Conservation (phyloP, 768 basidiomycete species). For the Coprinellus micaceus region DNA sequence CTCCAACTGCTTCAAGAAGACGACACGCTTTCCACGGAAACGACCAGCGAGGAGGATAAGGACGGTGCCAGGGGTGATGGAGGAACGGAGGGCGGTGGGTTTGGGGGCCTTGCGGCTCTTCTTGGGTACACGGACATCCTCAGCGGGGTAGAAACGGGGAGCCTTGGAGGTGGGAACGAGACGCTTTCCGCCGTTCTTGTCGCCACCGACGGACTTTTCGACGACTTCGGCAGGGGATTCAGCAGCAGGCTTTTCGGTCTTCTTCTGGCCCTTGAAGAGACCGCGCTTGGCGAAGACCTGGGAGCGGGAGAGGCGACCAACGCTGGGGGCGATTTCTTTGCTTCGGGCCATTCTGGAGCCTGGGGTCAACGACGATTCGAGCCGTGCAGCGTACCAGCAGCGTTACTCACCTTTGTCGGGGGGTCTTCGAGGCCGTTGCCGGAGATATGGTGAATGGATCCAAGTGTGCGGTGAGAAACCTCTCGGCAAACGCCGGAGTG, state of each 20-base stretch:
- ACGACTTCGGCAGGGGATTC: conserved; percentile 58
- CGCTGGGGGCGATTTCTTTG: conserved; percentile 76
- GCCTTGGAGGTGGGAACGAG: conserved; percentile 83
- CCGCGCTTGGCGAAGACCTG: conserved; percentile 77
- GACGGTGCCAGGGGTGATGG: conserved; percentile 92
- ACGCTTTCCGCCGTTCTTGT: conserved; percentile 88
- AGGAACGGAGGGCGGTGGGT: conserved; percentile 72
- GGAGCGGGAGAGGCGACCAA: conserved; percentile 82
- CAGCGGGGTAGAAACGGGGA: conserved; percentile 90
- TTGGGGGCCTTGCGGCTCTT: conserved; percentile 85
- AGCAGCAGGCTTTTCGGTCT: conserved; percentile 60
- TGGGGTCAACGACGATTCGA: conserved; percentile 13
- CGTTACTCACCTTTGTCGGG: conserved; percentile 44
- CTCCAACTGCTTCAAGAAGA: conserved; percentile 93
- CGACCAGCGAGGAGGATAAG: conserved; percentile 96
- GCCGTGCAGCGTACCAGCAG: conserved; percentile 9
- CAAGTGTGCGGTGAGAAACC: too few species aligned
- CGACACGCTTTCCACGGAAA: conserved; percentile 97
- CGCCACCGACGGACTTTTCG: conserved; percentile 83
- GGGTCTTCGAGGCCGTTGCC: conserved; percentile 50
- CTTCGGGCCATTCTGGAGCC: conserved; percentile 73
- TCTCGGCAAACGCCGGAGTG: too few species aligned
- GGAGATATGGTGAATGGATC: conserved; percentile 32
- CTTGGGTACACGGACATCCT: conserved; percentile 89
- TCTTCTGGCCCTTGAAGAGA: conserved; percentile 83